A percentile compares a stretch with the other conserved stretches of the same genome.
phyloP scores from a whole-genome alignment of 768 basidiomycete species.

The Daedalea quercina region DNA sequence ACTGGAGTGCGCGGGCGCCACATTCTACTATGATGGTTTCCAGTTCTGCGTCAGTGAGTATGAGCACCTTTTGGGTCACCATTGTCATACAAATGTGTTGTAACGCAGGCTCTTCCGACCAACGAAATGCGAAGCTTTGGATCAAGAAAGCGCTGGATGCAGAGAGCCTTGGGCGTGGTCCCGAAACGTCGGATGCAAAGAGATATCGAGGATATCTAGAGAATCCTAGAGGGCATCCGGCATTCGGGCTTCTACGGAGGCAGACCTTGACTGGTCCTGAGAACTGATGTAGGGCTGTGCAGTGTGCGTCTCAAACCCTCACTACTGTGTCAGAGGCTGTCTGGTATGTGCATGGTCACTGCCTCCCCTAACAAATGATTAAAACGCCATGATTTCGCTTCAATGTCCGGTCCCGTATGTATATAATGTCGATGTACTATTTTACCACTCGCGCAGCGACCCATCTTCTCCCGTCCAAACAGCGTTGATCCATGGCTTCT shows the following conservation, averaged over 20 bases:
- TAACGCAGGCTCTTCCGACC: background rate
- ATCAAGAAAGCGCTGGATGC: conserved; percentile 7
- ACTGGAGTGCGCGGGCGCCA: conserved; percentile 8
- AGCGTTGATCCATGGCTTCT: conserved; percentile 47
- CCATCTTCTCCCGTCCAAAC: conserved; percentile 52
- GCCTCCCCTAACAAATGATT: too few species aligned
- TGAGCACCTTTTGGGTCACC: background rate
- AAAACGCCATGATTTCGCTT: too few species aligned
- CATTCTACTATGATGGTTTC: conserved; percentile 21
- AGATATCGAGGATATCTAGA: conserved; percentile 11
- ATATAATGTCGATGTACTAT: too few species aligned
- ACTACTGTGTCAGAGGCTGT: background rate
- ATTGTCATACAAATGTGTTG: background rate
- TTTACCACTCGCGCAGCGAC: conserved; percentile 50
- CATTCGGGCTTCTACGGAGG: conserved; percentile 8
- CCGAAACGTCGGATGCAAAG: conserved; percentile 2
- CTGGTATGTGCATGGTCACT: too few species aligned
- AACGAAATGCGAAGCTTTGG: conserved; percentile 9
- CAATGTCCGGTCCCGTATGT: too few species aligned
- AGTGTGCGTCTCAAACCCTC: background rate
- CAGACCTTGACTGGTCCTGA: conserved; percentile 13
- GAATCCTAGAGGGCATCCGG: conserved; percentile 12
- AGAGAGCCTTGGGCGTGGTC: background rate
- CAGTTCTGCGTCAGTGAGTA: conserved; percentile 16
- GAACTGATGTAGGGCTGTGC: background rate